Conservation (phyloP, 75 land plant genomes). For the Ceratopteris richardii region DNA sequence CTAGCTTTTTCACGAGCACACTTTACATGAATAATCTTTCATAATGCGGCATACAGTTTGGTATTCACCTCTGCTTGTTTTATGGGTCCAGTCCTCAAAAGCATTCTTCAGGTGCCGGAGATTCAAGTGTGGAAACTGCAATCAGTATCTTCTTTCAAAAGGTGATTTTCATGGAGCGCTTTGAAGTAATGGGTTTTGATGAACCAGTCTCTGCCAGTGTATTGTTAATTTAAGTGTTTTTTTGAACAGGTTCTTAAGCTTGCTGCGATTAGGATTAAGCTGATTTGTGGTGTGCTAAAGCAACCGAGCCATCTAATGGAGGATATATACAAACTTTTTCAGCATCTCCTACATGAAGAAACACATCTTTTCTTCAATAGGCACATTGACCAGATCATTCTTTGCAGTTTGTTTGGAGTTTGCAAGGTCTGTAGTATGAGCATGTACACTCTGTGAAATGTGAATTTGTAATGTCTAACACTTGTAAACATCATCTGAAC, state of each 20-base stretch:
- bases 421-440: conserved; percentile 72
- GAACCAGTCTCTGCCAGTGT: no score
- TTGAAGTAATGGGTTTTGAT: no score
- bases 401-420: conserved; percentile 87
- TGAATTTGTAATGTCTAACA: no score
- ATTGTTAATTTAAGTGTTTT: no score
- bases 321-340: conserved; percentile 60
- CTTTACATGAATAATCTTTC: no score
- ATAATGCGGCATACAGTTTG: no score
- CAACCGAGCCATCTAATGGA: conserved; percentile 57
- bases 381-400: conserved; percentile 89
- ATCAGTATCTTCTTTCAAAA: conserved; percentile 77
- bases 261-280: conserved; percentile 83
- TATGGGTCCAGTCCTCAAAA: conserved; percentile 88
- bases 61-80: no score
- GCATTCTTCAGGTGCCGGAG: conserved; percentile 72
- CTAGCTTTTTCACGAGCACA: no score
- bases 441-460: no score
- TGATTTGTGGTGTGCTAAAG: conserved; percentile 62
- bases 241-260: conserved; percentile 56
- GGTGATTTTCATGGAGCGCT: conserved; percentile 21
- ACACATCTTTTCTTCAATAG: conserved; percentile 83
- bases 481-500: conserved; percentile 30
- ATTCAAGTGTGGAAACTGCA: conserved; percentile 87
- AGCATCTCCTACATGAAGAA: conserved; percentile 50